phyloP scores from a whole-genome alignment of 345 rosid species.

The Psidium guajava region DNA sequence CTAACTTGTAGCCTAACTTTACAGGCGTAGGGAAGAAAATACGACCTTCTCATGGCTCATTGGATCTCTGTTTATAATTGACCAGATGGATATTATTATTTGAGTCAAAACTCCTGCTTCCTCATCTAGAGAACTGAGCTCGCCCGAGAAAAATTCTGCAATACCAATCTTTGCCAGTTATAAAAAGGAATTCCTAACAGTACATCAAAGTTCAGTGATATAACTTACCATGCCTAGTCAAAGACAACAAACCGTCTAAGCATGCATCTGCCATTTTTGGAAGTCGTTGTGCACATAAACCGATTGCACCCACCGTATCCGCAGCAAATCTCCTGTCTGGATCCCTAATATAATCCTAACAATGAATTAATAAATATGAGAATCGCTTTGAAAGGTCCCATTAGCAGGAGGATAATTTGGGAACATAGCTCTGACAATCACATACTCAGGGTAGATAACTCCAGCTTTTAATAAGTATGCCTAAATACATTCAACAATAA shows the following conservation, averaged over 20 bases:
- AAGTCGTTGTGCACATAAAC: conserved; percentile 66
- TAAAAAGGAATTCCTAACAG: not conserved
- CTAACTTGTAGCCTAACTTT: not conserved
- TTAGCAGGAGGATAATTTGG: not conserved
- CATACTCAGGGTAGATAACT: not conserved
- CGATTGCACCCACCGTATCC: conserved; percentile 76
- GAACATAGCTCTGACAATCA: not conserved
- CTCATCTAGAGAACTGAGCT: conserved; percentile 29
- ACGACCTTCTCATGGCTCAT: conserved; percentile 67
- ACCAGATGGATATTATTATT: conserved; percentile 63
- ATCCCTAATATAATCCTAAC: conserved; percentile 83
- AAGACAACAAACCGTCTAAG: conserved; percentile 61
- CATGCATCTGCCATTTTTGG: conserved; percentile 57
- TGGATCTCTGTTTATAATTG: conserved; percentile 72
- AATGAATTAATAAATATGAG: conserved; percentile 21
- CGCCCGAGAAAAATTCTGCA: conserved; percentile 53
- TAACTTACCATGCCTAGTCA: conserved; percentile 57
- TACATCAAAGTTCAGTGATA: not conserved
- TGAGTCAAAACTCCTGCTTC: conserved; percentile 72
- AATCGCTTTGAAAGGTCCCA: conserved; percentile 1
- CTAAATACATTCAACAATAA: not conserved
- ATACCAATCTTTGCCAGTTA: conserved; percentile 8
- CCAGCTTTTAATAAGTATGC: not conserved
- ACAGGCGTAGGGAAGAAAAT: not conserved
- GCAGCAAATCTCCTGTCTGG: conserved; percentile 92